Percentiles rank a stretch among this genome's conserved stretches.
Conservation (phyloP, 495 filamentous ascomycete species). For the Neurospora sp. region DNA sequence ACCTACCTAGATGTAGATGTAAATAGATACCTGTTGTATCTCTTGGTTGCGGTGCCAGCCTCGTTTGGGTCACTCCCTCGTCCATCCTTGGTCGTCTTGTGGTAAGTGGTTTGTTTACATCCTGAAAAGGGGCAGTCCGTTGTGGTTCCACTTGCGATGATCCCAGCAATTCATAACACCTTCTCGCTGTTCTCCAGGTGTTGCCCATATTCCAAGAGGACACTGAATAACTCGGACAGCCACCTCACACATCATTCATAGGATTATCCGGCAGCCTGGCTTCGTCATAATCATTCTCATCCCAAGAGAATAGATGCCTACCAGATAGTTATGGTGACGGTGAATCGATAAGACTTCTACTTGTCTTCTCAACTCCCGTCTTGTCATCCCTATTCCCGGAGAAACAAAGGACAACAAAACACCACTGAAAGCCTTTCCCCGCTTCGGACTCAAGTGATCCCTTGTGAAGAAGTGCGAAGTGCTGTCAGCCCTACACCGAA, state of each 20-base stretch:
- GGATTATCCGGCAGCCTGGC: not conserved
- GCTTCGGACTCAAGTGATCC: not conserved
- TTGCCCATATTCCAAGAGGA: too few relatives aligned
- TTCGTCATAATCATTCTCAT: not conserved
- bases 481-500: not conserved
- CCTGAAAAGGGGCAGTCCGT: not conserved
- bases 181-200: not conserved
- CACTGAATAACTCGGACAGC: too few relatives aligned
- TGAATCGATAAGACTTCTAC: too few relatives aligned
- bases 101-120: not conserved
- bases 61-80: not conserved
- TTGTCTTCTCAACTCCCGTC: not conserved
- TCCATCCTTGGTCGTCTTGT: not conserved
- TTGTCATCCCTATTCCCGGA: not conserved
- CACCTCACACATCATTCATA: too few relatives aligned
- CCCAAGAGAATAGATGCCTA: not conserved
- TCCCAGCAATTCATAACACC: not conserved
- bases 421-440: not conserved
- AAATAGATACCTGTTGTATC: not conserved
- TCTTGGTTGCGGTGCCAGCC: not conserved
- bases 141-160: not conserved
- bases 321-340: too few relatives aligned
- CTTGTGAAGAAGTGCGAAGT: not conserved
- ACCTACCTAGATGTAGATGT: not conserved
- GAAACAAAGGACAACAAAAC: not conserved